Conservation (phyloP, 805 yeast species). For the Spathaspora sp. region DNA sequence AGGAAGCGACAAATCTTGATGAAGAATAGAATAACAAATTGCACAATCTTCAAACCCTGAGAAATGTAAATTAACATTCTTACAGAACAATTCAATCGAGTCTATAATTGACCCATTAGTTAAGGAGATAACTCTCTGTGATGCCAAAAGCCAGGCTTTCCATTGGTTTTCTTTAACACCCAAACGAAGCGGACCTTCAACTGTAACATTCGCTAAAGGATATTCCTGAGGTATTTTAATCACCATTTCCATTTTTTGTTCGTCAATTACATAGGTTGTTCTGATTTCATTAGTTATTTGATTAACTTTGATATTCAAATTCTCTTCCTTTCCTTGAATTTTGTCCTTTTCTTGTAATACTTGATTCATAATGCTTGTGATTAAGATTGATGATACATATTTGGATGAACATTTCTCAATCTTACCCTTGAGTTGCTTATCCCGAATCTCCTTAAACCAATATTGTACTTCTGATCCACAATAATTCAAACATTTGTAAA, state of each 20-base stretch:
- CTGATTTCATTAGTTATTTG: slow-evolving; percentile 62
- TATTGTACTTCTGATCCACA: slow-evolving; percentile 55
- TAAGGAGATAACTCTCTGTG: slow-evolving; percentile 75
- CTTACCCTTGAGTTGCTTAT: slow-evolving; percentile 55
- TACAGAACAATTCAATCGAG: slow-evolving; percentile 63
- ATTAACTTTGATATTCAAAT: slow-evolving; percentile 59
- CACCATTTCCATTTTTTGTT: slow-evolving; percentile 77
- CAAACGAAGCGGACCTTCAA: slow-evolving; percentile 72
- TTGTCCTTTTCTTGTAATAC: slow-evolving; percentile 42
- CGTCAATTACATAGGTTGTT: slow-evolving; percentile 76
- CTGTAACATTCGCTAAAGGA: slow-evolving; percentile 73
- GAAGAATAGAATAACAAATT: slow-evolving; percentile 88
- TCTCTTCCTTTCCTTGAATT: slow-evolving; percentile 33
- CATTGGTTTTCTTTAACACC: slow-evolving; percentile 92
- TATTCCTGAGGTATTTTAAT: slow-evolving; percentile 70
- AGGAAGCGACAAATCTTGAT: slow-evolving; percentile 88
- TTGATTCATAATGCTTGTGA: slow-evolving; percentile 52
- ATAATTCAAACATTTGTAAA: slow-evolving; percentile 45
- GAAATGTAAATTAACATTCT: slow-evolving; percentile 79
- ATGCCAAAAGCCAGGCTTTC: slow-evolving; percentile 92
- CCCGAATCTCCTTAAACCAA: slow-evolving; percentile 73
- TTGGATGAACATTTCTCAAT: slow-evolving; percentile 62
- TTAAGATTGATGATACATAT: slow-evolving; percentile 61
- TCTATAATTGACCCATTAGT: slow-evolving; percentile 71
- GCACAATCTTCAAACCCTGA: slow-evolving; percentile 97